Evolutionary conservation across 768 basidiomycete genomes (phyloP).

Genomic region (Rubroboletus satanas): DNA sequence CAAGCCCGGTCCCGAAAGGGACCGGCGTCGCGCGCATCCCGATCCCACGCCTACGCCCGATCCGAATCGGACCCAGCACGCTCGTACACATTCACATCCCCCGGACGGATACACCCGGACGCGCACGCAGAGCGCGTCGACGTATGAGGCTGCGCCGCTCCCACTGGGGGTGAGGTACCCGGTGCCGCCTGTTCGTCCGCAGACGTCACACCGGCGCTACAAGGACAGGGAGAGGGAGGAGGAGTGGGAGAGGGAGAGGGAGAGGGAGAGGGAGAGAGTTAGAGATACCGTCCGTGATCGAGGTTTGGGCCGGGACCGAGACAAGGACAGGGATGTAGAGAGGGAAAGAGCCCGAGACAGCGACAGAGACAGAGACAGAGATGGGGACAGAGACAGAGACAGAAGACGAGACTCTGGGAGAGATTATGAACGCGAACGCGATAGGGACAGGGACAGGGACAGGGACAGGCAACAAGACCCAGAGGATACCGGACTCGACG

Average conservation of each 20-base stretch:
- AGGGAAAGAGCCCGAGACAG: not conserved
- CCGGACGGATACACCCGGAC: not conserved
- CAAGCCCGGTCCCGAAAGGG: not conserved
- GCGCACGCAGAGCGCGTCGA: constrained; percentile 17
- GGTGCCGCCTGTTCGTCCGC: constrained; percentile 22
- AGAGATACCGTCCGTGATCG: not conserved
- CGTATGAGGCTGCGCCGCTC: constrained; percentile 26
- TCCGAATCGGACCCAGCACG: not conserved
- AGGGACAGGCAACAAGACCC: not conserved
- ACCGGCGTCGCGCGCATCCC: not conserved
- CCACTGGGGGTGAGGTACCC: constrained; percentile 28
- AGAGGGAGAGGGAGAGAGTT: not conserved
- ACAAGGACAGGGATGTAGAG: not conserved
- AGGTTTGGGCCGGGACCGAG: not conserved
- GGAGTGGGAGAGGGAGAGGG: not conserved
- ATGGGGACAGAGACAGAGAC: not conserved
- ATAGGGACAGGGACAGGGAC: not conserved
- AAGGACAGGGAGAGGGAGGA: not conserved
- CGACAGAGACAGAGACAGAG: not conserved
- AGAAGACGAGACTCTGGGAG: not conserved
- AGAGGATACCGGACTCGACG: constrained; percentile 6
- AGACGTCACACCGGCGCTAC: constrained; percentile 21
- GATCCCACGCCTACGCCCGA: not conserved
- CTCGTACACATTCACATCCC: not conserved
- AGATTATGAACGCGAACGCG: not conserved